Evolutionary conservation across 2,329 filamentous ascomycete genomes (phyloP).

Genomic region (Sclerotinia borealis): DNA sequence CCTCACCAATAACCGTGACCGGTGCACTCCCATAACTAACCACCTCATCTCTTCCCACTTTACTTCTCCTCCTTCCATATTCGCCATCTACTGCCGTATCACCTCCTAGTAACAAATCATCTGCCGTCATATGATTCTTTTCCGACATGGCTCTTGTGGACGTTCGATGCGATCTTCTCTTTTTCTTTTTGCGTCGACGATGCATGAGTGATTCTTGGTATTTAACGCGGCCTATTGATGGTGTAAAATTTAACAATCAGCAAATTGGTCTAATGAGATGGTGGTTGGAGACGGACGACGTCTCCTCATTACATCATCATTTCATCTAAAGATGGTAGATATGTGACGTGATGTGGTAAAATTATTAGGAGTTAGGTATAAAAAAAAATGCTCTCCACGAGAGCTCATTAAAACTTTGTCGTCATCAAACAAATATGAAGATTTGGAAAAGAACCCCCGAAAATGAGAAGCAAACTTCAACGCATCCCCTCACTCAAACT

Average conservation of each 20-base stretch:
- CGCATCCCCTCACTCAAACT: conserved; percentile 1
- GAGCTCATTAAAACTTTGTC: not conserved
- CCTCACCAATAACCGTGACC: not conserved
- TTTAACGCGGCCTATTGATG: not conserved
- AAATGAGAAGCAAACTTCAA: conserved; percentile 1
- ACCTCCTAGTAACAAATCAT: conserved; percentile 10
- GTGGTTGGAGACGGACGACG: not conserved
- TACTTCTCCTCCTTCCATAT: not conserved
- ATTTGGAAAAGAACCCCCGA: not conserved
- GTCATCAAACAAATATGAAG: not conserved
- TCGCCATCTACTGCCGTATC: conserved; percentile 1
- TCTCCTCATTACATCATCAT: conserved; percentile 1
- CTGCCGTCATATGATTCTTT: conserved; percentile 2
- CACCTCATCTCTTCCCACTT: conserved; percentile 3
- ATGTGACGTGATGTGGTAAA: not conserved
- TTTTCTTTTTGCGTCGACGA: conserved; percentile 9
- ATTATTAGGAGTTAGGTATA: not conserved
- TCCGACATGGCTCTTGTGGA: not conserved
- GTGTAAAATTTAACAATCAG: not conserved
- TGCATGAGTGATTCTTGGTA: conserved; percentile 5
- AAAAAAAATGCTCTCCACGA: not conserved
- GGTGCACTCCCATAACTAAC: conserved; percentile 9
- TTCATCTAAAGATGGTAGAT: conserved; percentile 9
- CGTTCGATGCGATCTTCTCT: conserved; percentile 10
- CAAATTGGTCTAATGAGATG: not conserved